Base-by-base conservation (phyloP, 2,329 filamentous ascomycete species). In the Ciborinia camelliae region DNA sequence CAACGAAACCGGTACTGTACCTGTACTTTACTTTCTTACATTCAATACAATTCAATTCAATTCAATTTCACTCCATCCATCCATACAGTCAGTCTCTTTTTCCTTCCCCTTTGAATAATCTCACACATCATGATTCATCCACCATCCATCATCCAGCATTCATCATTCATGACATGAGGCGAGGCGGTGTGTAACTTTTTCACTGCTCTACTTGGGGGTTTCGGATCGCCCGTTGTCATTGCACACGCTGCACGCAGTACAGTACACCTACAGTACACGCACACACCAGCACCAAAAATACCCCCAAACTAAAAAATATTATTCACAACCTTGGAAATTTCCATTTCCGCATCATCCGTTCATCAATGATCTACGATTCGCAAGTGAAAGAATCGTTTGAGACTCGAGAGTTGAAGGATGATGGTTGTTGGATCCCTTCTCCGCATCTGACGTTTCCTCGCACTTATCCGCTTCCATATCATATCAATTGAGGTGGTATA, bases 311-410 rank as follows among this genome's bases (percentile, higher is more conserved):
- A 48, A 26, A 51, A 48, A 32, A 43, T n/a, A n/a, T n/a, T n/a
- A 26, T 54, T 54, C 26, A 62, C 32, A 51, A 51, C 47, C 58
- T 61, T 51, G 58, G 47, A 52, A 61, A 23, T 30, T 61, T 61
- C 58, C 47, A 23, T 30, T 61, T 61, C 58, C 47, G 61, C 61
- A 63, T 50, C 39, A 63, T 63, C 54, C 35, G 23, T 57, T 26
- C 32, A 63, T 57, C 35, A 41, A 51, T 26, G 47, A 63, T 63
- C 47, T 23, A 63, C 52, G 53, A 63, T 63, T 63, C 62, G 43
- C 62, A 63, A 63, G 62, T 63, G 62, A 39, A 48, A 32, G 51
- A 58, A 57, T 63, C 41, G 32, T 63, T 58, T n/a, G n/a, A n/a
- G n/a, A n/a, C n/a, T n/a, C n/a, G 52, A 32, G 35, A 20, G 28